Percentiles rank a stretch among this genome's conserved stretches.
phyloP scores from a whole-genome alignment of 805 yeast species.

The Saccharomyces jurei region DNA sequence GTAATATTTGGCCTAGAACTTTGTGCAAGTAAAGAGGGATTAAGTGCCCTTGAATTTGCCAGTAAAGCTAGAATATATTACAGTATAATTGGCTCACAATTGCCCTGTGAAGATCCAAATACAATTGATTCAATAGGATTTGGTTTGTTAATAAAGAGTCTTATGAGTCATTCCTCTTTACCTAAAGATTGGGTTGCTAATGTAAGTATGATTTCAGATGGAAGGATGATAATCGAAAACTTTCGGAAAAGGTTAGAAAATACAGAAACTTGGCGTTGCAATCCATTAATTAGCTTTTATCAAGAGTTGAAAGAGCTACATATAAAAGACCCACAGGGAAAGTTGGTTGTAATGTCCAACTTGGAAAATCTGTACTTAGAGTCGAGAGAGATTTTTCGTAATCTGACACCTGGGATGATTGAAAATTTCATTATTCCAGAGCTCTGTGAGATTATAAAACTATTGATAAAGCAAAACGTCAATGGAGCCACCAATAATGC shows the following conservation, averaged over 20 bases:
- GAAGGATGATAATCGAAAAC: constrained; percentile 24
- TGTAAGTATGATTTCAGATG: constrained; percentile 9
- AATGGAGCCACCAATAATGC: background rate
- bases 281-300: constrained; percentile 44
- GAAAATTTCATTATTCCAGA: constrained; percentile 66
- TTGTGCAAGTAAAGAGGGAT: constrained; percentile 29
- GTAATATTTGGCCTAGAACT: constrained; percentile 72
- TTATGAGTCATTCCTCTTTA: constrained; percentile 27
- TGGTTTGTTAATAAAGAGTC: constrained; percentile 35
- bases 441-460: constrained; percentile 27
- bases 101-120: constrained; percentile 31
- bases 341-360: constrained; percentile 32
- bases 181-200: constrained; percentile 33
- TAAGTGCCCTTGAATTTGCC: constrained; percentile 8
- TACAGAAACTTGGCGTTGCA: constrained; percentile 32
- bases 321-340: constrained; percentile 46
- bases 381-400: constrained; percentile 29
- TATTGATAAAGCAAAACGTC: constrained; percentile 7
- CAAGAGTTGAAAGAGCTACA: constrained; percentile 48
- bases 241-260: constrained; percentile 29
- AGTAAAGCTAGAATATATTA: constrained; percentile 7
- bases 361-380: constrained; percentile 31
- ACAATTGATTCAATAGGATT: constrained; percentile 20
- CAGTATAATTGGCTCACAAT: constrained; percentile 6
- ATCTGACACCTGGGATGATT: constrained; percentile 44